phyloP scores from a whole-genome alignment of 129 eudicot genomes.

The Lonicera japonica region DNA sequence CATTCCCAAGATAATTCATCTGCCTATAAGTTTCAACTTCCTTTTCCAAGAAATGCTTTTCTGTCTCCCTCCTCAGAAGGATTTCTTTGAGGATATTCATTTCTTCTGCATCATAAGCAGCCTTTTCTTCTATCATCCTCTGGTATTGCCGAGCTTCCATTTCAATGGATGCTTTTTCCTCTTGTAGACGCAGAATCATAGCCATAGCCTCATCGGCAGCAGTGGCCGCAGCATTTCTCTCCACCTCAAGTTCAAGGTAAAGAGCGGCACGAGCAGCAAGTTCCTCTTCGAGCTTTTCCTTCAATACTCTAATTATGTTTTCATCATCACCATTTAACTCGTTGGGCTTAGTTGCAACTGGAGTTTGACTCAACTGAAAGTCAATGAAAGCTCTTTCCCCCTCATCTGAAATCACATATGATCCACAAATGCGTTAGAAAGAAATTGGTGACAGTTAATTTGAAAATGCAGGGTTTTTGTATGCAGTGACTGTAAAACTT shows the following conservation, averaged over 20 bases:
- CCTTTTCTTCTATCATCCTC: conserved; percentile 77
- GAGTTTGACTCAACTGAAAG: conserved; percentile 12
- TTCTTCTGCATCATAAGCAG: conserved; percentile 82
- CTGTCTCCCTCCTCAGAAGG: conserved; percentile 65
- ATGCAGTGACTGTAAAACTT: too few relatives aligned
- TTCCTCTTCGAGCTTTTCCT: conserved; percentile 53
- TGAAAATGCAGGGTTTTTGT: too few relatives aligned
- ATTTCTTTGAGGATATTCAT: conserved; percentile 88
- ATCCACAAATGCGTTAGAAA: conserved; percentile 16
- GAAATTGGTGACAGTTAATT: too few relatives aligned
- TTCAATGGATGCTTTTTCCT: conserved; percentile 78
- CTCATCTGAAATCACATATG: conserved; percentile 27
- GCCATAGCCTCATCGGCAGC: conserved; percentile 99
- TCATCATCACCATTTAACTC: conserved; percentile 33
- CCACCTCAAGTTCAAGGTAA: conserved; percentile 76
- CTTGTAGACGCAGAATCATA: conserved; percentile 92
- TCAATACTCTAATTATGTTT: conserved; percentile 33
- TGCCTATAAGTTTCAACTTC: conserved; percentile 79
- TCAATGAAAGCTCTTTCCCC: conserved; percentile 19
- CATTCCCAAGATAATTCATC: conserved; percentile 26
- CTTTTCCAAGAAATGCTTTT: conserved; percentile 73
- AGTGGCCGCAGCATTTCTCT: conserved; percentile 85
- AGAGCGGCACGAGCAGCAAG: conserved; percentile 55
- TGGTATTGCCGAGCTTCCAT: conserved; percentile 84
- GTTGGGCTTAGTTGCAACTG: conserved; percentile 16